Percentiles rank a stretch among this genome's conserved stretches.
Conservation (phyloP, 768 basidiomycete genomes). For the Zangia roseola region DNA sequence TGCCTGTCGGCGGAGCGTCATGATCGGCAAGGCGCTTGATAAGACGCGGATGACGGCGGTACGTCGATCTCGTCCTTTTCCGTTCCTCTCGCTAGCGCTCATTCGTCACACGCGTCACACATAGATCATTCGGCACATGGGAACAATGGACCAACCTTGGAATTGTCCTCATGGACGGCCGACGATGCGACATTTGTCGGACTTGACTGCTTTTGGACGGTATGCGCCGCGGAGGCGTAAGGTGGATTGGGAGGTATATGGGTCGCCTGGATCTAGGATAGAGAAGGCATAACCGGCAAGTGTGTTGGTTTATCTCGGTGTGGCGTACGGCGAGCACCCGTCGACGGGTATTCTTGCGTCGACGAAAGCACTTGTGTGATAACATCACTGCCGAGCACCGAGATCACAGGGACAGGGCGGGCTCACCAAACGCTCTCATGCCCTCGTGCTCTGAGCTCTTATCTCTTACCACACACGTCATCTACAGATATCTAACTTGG, state of each 20-base stretch:
- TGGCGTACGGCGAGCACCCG: too few relatives aligned
- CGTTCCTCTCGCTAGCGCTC: neutral
- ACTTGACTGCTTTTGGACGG: constrained; percentile 38
- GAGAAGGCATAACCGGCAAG: neutral
- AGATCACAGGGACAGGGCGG: neutral
- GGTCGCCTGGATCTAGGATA: constrained; percentile 4
- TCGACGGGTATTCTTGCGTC: neutral
- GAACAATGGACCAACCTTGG: constrained; percentile 83
- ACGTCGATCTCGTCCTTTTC: constrained; percentile 21
- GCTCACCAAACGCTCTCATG: neutral
- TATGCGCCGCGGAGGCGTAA: constrained; percentile 9
- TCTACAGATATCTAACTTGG: constrained; percentile 3
- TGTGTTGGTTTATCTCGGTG: too few relatives aligned
- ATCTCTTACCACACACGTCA: neutral
- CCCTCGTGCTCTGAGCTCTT: neutral
- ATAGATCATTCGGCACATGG: constrained; percentile 79
- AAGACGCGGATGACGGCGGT: constrained; percentile 75
- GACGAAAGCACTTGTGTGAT: neutral
- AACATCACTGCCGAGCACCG: neutral
- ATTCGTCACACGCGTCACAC: neutral
- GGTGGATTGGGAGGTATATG: constrained; percentile 39
- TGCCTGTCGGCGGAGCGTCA: constrained; percentile 94
- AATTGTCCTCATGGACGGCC: constrained; percentile 86
- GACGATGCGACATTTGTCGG: constrained; percentile 75
- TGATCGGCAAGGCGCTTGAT: constrained; percentile 88